Evolutionary conservation across 169 alveolate genomes (phyloP), one percentile per base, ranked within the genome.

Genomic region (Cryptosporidium felis): DNA sequence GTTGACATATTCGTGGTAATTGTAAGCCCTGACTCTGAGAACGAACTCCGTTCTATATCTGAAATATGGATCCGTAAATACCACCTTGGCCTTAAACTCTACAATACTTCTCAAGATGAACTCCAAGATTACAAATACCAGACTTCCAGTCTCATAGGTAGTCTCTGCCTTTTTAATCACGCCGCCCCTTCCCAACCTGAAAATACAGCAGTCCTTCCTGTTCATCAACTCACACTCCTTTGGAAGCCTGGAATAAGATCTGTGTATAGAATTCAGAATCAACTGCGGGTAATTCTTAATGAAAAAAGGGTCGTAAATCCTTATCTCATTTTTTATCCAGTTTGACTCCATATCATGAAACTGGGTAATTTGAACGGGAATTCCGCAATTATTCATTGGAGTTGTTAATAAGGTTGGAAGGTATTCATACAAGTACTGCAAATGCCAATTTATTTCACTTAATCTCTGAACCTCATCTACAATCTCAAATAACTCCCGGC

Each of bases 11-110:
- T 74, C 85, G 46, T 74, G 74, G 34, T 51, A 18, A 38, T 74
- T 49, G 23, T 53, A 56, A 4, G 85, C 49, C 28, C 41, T 58
- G 3, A 74, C 42, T 9, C 56, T 56, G 8, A 74, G 26, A 12
- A 51, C 85, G 23, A 38, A 53, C 4, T 74, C 58, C 12, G 85
- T 74, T 56, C 61, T 74, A 28, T 74, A 74, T 74, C 85, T 74
- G 45, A 51, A 74, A 56, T 53, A 74, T 18, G 85, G 67, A 38
- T 74, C 85, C 12, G 74, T 51, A 12, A 74, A 53, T n/a, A 74
- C 56, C 10, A 74, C 59, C 32, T 41, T 74, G 5, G 74, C 53
- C 26, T 53, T 74, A 3, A 74, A 41, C 34, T 74, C 67, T 1
- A 21, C 23, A 1, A 74, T 74, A 12, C 41, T 26, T 18, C 10